phyloP scores from a whole-genome alignment of 176 grass and related monocot species.

The Cenchrus purpureus region DNA sequence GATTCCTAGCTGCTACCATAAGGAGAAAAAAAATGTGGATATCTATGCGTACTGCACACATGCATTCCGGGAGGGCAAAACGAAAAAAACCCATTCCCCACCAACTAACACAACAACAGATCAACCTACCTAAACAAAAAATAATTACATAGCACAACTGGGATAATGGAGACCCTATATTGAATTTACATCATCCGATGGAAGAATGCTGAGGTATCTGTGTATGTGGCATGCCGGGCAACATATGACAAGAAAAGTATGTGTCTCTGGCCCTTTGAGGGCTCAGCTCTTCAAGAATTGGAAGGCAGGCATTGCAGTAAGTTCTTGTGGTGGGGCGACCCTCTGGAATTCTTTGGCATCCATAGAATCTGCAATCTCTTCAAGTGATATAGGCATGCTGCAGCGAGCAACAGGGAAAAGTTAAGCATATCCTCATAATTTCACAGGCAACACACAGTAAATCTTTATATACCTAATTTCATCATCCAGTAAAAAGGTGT shows the following conservation, averaged over 20 bases:
- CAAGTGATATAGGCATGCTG: slow-evolving; percentile 82
- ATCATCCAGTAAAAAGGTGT: slow-evolving; percentile 80
- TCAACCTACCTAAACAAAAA: slow-evolving; percentile 41
- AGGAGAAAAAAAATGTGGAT: slow-evolving; percentile 13
- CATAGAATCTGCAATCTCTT: slow-evolving; percentile 75
- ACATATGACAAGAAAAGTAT: background rate
- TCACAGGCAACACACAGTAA: background rate
- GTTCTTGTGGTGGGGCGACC: slow-evolving; percentile 57
- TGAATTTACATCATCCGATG: slow-evolving; percentile 42
- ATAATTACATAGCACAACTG: slow-evolving; percentile 46
- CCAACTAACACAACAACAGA: slow-evolving; percentile 36
- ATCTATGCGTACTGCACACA: background rate
- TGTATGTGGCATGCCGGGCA: background rate
- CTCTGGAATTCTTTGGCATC: slow-evolving; percentile 72
- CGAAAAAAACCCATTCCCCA: slow-evolving; percentile 31
- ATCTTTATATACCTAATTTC: slow-evolving; percentile 55
- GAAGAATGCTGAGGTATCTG: slow-evolving; percentile 4
- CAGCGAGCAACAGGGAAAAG: slow-evolving; percentile 29
- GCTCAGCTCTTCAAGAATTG: slow-evolving; percentile 67
- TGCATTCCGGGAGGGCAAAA: slow-evolving; percentile 28
- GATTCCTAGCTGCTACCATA: slow-evolving; percentile 24
- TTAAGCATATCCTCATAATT: slow-evolving; percentile 25
- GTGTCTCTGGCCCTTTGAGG: slow-evolving; percentile 11
- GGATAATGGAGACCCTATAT: slow-evolving; percentile 41
- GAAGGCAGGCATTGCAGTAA: slow-evolving; percentile 62